Evolutionary conservation across 1,284 basidiomycete species (phyloP), one percentile per base, ranked within the genome.

Genomic region (Retiboletus flavoniger): DNA sequence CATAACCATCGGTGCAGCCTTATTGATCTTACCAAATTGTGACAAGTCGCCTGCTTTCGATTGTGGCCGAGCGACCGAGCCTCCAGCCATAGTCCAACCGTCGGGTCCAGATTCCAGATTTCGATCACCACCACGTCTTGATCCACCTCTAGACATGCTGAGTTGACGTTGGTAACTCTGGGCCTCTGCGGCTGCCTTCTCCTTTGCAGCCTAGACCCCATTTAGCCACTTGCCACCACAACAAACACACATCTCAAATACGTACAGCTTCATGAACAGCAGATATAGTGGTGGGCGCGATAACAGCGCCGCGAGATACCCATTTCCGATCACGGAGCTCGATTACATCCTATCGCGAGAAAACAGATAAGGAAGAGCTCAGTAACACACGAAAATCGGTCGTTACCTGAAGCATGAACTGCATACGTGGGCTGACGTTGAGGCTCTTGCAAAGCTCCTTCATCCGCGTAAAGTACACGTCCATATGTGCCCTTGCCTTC

Each of bases 381-480:
- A 28, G 17, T 7, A 38, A 55, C 11, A 51, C 50, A 11, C 17
- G 24, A 52, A 47, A 45, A 47, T 24, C 6, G 3, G 4, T 17
- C 78, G 82, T 54, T 60, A 95, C 93, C 83, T 91, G 83, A 55
- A 98, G 81, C 94, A 98, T 98, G 77, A 93, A 98, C 55, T 88
- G 85, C 83, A 98, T 93, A 69, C 96, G 88, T 32, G 93, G 85
- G 55, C 84, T 86, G 60, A 97, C 84, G 53, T 87, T 85, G 29
- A 70, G 75, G 64, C 83, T 90, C 75, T 88, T 88, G 44, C 82
- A 76, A 59, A 97, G 79, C 67, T 89, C 85, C 67, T 85, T 82
- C 84, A 99, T 95, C 48, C 95, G 83, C 50, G 83, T 78, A 77
- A 98, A 97, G 80, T 98, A 97, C 42, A 95, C 87, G 64, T 93